These are phyloP conservation scores for Fusarium luffae DNA, from an alignment of 2,329 filamentous ascomycete species.

Conservation along the genomic window DNA sequence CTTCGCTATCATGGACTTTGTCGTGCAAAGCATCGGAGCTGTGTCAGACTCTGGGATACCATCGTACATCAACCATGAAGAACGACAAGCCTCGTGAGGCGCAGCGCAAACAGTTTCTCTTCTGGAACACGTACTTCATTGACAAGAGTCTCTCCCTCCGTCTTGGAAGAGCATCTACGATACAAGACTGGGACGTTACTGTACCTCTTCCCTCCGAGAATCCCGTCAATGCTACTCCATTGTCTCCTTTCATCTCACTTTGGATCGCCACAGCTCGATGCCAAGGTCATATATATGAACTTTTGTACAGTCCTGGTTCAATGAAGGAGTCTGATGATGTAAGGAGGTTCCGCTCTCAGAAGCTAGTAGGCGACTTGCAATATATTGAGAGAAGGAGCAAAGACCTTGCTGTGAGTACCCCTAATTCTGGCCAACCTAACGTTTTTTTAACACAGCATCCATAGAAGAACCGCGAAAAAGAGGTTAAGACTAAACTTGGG, in stretches of 20 bases:
- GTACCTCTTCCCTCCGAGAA: slow-evolving; percentile 49
- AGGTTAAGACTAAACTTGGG: slow-evolving; percentile 38
- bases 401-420: slow-evolving; percentile 30
- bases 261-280: slow-evolving; percentile 66
- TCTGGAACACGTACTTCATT: slow-evolving; percentile 68
- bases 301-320: slow-evolving; percentile 60
- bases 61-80: slow-evolving; percentile 44
- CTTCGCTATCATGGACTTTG: slow-evolving; percentile 48
- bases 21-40: slow-evolving; percentile 49
- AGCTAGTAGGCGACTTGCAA: slow-evolving; percentile 48
- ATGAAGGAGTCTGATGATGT: slow-evolving; percentile 50
- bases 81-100: slow-evolving; percentile 30
- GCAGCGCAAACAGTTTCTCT: slow-evolving; percentile 54
- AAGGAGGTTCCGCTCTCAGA: slow-evolving; percentile 49
- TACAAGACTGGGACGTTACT: slow-evolving; percentile 69
- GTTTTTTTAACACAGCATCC: slow-evolving; percentile 4
- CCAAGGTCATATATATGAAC: slow-evolving; percentile 66
- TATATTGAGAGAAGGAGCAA: slow-evolving; percentile 40
- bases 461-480: slow-evolving; percentile 40
- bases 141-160: slow-evolving; percentile 67
- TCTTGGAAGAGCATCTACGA: slow-evolving; percentile 62
- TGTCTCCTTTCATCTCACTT: slow-evolving; percentile 53
- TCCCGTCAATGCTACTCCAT: slow-evolving; percentile 45
- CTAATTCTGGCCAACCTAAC: too few relatives aligned
- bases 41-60: slow-evolving; percentile 49